Evolutionary conservation across 129 eudicot genomes (phyloP).

Genomic region (Oenanthe sinensis): DNA sequence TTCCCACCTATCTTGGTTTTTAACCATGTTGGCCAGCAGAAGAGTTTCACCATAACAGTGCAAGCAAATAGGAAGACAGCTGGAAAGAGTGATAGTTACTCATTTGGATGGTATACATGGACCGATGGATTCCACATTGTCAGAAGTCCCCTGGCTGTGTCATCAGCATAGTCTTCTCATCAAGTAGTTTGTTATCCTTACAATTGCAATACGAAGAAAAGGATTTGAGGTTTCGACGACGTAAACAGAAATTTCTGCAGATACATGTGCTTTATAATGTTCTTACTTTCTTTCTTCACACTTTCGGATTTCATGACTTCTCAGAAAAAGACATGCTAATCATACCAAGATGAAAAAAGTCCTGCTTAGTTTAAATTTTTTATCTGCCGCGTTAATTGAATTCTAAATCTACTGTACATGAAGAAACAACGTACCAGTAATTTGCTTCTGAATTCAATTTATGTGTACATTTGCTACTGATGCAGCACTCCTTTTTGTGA

Average conservation of each 20-base stretch:
- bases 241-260: not conserved
- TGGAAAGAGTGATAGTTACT: slow-evolving; percentile 22
- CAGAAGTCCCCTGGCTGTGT: slow-evolving; percentile 70
- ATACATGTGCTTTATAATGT: not conserved
- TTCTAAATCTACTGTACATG: no score
- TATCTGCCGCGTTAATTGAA: no score
- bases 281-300: no score
- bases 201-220: not conserved
- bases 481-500: no score
- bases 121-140: slow-evolving; percentile 59
- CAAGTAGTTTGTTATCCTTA: not conserved
- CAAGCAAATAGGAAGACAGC: slow-evolving; percentile 19
- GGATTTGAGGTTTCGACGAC: not conserved
- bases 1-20: slow-evolving; percentile 54
- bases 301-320: not conserved
- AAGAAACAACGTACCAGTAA: no score
- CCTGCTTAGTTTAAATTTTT: no score
- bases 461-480: no score
- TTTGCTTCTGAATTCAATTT: no score
- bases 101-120: slow-evolving; percentile 83
- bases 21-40: slow-evolving; percentile 44
- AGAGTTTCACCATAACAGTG: slow-evolving; percentile 53
- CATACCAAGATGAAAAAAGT: not conserved
- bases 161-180: slow-evolving; percentile 26
- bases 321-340: not conserved